Base-by-base conservation (phyloP, 2,329 filamentous ascomycete species). In the Pseudogymnoascus sp. region DNA sequence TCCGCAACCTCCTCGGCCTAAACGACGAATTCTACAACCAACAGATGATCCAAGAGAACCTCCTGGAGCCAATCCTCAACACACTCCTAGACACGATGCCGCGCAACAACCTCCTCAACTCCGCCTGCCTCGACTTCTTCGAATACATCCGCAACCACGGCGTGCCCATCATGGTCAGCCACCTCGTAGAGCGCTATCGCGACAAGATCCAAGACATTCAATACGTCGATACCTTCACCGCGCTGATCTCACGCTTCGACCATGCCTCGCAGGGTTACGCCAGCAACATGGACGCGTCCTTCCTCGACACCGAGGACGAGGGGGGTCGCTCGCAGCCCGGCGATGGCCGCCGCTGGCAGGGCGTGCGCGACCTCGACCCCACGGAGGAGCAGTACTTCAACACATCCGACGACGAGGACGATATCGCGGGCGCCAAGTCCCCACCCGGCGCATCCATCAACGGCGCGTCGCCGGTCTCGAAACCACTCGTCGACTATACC, bases 381-480 rank as follows among this genome's bases (percentile, higher is more conserved):
- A 86, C 88, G 10, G 91, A 97, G 74, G 93, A 97, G 70, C 91
- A 93, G 47, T 99, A 97, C 75, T 97, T 96, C 82, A 93, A 96
- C 70, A 86, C 84, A 0, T 91, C 90, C 0, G 93, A 97, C 69
- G 90, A 95, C 56, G 89, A 93, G 65, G 92, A 96, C 6, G 90
- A 91, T 11, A 79, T 86, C 66, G 69, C 76, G 63, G 68, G 69
- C 62, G 68, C 75, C 69, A 73, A 76, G 66, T 67, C 70, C 67
- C 70, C 70, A 61, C 66, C 71, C 16, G 72, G 70, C 50, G 68
- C 74, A 2, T 68, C 80, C 10, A 75, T 80, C 6, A 93, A 92
- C 68, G 90, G 86, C 24, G 81, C 82, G 13, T 84, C 85, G 19
- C 80, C 86, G 0, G 75, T 83, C 7, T 76, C 83, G 61, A 91